phyloP scores from a whole-genome alignment of 169 alveolate species.

The Plasmodium gaboni region DNA sequence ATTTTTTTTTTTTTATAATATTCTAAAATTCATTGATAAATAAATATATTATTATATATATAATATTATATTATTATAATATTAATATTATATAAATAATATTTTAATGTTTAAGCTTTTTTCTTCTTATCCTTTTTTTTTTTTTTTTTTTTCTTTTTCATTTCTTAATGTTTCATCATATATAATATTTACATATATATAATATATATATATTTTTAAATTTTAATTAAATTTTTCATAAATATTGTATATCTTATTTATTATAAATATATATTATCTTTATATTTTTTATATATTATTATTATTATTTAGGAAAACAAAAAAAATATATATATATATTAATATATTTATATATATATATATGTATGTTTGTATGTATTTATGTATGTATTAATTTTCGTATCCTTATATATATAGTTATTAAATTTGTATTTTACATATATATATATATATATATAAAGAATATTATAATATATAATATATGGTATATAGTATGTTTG shows the following conservation, averaged over 20 bases:
- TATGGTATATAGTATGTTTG: too few relatives aligned
- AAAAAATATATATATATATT: not conserved
- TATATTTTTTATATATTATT: conserved; percentile 1
- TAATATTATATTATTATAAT: too few relatives aligned
- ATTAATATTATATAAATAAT: too few relatives aligned
- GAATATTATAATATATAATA: not conserved
- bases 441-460: not conserved
- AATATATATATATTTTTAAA: conserved; percentile 8
- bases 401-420: conserved; percentile 7
- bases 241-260: conserved; percentile 3
- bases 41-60: too few relatives aligned
- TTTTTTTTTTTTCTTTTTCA: conserved; percentile 15
- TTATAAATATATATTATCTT: not conserved
- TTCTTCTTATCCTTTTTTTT: conserved; percentile 21
- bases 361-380: not conserved
- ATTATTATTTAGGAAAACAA: too few relatives aligned
- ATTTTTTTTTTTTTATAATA: too few relatives aligned
- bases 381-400: conserved; percentile 11
- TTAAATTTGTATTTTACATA: conserved; percentile 43
- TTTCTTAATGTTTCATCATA: too few relatives aligned
- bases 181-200: too few relatives aligned
- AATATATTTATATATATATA: not conserved
- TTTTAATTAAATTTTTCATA: conserved; percentile 54
- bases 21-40: too few relatives aligned
- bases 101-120: too few relatives aligned